Evolutionary conservation across 192 early-diverging fungal genomes (phyloP), one percentile per base, ranked within the genome.

Genomic region (Umbelopsis vinacea): DNA sequence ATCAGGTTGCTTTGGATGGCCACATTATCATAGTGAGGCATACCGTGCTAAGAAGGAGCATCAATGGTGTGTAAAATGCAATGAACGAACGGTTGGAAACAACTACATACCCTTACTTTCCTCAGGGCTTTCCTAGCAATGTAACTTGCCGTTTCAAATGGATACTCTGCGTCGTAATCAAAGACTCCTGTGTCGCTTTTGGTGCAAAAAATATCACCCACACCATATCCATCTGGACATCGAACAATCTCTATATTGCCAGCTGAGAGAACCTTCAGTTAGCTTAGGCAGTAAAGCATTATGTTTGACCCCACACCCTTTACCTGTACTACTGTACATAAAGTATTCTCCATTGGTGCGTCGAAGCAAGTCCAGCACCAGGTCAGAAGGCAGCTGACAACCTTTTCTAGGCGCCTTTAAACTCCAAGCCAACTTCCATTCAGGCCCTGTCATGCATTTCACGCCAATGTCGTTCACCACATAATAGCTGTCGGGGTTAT

Each of bases 21-120:
- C 7, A 63, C 57, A n/a, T 63, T 63, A n/a, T 63, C 57, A 63
- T 63, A 63, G 33, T 63, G 57, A 14, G 57, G 57, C 29, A 63
- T 4, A 17, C 26, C 57, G 33, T 63, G 57, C 57, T 63, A 17
- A 5, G 3, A 35, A 35, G 33, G 3, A 63, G 33, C 17, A 38
- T 19, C 5, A 22, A 19, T 9, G 29, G 8, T 38, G 40, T 43
- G 40, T 43, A 12, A 1, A 12, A 43, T 43, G 40, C 5, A 6
- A 43, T 43, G 5, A 12, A 40, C 8, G 8, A 40, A 43, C 40
- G 11, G 11, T 1, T 4, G 11, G 6, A 43, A 43, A 43, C 6
- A 6, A 11, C 5, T 33, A 37, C 57, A 0, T 37, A 63, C 57
- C 57, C 33, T 29, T 4, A 63, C 57, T 63, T 63, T 63, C 17